Evolutionary conservation across 108 stramenopile genomes (phyloP), one percentile per base, ranked within the genome.

Genomic region (Cyclostephanos invisitatus): DNA sequence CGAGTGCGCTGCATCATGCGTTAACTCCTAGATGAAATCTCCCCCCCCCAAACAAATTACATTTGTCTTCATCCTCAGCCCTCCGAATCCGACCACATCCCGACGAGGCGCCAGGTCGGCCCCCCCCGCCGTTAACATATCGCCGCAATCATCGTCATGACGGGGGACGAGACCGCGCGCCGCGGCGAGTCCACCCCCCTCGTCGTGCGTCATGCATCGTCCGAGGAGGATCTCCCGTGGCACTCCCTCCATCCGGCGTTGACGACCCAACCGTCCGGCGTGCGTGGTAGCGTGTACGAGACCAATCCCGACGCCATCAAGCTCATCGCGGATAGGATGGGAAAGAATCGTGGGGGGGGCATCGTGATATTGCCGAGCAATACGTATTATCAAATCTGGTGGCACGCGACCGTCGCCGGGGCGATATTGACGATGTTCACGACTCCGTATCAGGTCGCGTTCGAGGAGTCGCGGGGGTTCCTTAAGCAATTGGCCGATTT

Each of bases 401-500:
- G 88, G 84, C 9, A 49, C 17, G 27, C 84, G 25, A 85, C 84
- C 15, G 83, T 72, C 10, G 17, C 85, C 8, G 75, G 67, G 9
- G 84, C 85, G 3, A 71, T 81, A 18, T 51, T 89, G 15, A 89
- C 88, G 0, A 70, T 83, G 9, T 82, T 89, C 40, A 74, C 77
- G 11, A 67, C 77, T 36, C 80, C 86, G 15, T 85, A 77, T 57
- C 71, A 73, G 57, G 64, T 85, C 0, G 88, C 84, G 12, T 89
- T 86, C 64, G 49, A 61, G 18, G 71, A 72, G 10, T 65, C 66
- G 49, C 58, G 70, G 7, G 85, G 67, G 2, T 64, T 63, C 5
- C 58, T 83, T 11, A 46, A 62, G 11, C 65, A 57, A 28, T 72
- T 42, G 12, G 60, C 53, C 35, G 78, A 83, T 64, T 59, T 85